Evolutionary conservation across 2,329 filamentous ascomycete species (phyloP).

Genomic region (Colletotrichum camelliae): DNA sequence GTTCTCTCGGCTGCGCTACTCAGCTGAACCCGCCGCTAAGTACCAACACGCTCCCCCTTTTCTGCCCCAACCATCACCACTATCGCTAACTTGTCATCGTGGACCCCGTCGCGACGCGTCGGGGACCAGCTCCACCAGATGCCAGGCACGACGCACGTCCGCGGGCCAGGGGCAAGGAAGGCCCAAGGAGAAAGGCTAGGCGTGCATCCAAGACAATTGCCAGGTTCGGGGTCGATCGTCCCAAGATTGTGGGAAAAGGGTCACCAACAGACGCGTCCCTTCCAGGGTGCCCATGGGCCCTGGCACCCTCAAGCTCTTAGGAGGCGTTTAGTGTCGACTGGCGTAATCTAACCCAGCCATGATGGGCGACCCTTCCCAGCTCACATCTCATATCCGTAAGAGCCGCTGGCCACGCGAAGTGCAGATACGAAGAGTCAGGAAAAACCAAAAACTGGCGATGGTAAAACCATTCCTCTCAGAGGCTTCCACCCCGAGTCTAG

Average conservation of each 20-base stretch:
- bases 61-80: slow-evolving; percentile 8
- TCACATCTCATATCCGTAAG: not conserved
- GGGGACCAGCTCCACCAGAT: not conserved
- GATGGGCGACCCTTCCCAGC: not conserved
- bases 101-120: slow-evolving; percentile 7
- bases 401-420: slow-evolving; percentile 1
- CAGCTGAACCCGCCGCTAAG: not conserved
- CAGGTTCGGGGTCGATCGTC: slow-evolving; percentile 3
- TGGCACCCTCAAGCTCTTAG: not conserved
- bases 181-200: not conserved
- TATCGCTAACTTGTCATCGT: not conserved
- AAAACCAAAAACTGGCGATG: not conserved
- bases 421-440: slow-evolving; percentile 1
- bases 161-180: not conserved
- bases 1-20: not conserved
- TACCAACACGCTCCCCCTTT: not conserved
- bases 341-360: not conserved
- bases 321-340: not conserved
- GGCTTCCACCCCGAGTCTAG: not conserved
- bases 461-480: not conserved
- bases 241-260: not conserved
- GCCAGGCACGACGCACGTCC: slow-evolving; percentile 10
- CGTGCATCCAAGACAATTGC: not conserved
- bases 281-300: not conserved
- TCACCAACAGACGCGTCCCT: not conserved